A percentile compares a stretch with the other conserved stretches of the same genome.
Evolutionary conservation across 805 yeast genomes (phyloP).

Genomic region (Wickerhamomyces chaumierensis): DNA sequence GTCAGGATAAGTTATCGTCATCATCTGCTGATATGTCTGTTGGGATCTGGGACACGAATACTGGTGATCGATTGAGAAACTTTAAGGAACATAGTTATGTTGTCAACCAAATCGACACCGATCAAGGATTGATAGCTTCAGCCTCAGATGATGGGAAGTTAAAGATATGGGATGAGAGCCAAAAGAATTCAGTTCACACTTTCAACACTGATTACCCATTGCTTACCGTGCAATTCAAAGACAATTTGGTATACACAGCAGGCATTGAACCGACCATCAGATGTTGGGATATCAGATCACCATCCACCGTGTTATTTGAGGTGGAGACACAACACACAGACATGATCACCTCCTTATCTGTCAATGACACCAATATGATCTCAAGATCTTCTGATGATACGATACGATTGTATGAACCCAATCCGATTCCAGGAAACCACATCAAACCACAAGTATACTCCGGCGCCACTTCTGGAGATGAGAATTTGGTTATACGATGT

Average conservation of each 20-base stretch:
- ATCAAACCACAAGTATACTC: constrained; percentile 36
- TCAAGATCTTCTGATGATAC: constrained; percentile 48
- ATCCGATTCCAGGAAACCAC: constrained; percentile 23
- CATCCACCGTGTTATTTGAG: constrained; percentile 32
- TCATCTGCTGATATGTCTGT: constrained; percentile 54
- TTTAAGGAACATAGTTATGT: constrained; percentile 38
- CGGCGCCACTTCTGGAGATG: constrained; percentile 46
- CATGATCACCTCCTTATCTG: constrained; percentile 44
- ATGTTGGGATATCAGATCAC: constrained; percentile 46
- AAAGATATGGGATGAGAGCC: constrained; percentile 54
- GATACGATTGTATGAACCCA: constrained; percentile 45
- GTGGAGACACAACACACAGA: constrained; percentile 34
- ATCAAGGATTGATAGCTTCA: constrained; percentile 30
- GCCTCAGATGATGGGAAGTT: constrained; percentile 59
- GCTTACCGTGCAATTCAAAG: constrained; percentile 36
- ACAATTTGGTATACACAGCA: constrained; percentile 36
- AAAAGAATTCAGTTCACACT: constrained; percentile 29
- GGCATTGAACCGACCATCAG: constrained; percentile 60
- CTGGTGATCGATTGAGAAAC: constrained; percentile 44
- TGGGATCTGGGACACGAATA: constrained; percentile 49
- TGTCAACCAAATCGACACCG: constrained; percentile 42
- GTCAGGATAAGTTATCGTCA: constrained; percentile 34
- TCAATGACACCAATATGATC: constrained; percentile 32
- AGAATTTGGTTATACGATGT: constrained; percentile 39
- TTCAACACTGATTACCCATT: constrained; percentile 47